Percentiles rank a stretch among this genome's conserved stretches.
These are phyloP conservation scores for Quillaja saponaria DNA, from an alignment of 306 rosid species.

Conservation along the genomic window DNA sequence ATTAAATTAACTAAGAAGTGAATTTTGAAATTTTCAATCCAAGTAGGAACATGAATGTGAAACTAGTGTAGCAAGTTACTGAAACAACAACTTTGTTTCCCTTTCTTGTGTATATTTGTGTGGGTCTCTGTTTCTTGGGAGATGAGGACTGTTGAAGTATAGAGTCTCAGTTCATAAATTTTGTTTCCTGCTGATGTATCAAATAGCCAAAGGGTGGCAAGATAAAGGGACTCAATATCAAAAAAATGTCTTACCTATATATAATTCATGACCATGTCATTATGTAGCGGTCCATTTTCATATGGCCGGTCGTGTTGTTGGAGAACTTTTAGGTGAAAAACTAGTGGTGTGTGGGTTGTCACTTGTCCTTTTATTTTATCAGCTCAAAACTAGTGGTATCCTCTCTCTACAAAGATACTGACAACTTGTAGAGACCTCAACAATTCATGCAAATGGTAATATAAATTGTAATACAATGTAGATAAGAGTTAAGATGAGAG, in stretches of 20 bases:
- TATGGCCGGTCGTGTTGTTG: neutral
- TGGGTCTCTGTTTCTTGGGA: too few relatives aligned
- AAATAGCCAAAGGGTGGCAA: conserved; percentile 19
- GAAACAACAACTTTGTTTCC: neutral
- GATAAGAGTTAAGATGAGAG: neutral
- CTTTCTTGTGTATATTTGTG: too few relatives aligned
- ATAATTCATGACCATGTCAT: conserved; percentile 2
- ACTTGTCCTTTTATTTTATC: neutral
- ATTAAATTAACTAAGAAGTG: conserved; percentile 7
- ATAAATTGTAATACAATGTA: neutral
- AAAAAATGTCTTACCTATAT: neutral
- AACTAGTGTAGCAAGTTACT: neutral
- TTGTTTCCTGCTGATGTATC: neutral
- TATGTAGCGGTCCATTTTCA: conserved; percentile 2
- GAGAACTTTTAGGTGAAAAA: neutral
- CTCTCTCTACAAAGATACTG: too few relatives aligned
- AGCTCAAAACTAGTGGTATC: too few relatives aligned
- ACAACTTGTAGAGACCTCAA: too few relatives aligned
- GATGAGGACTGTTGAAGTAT: too few relatives aligned
- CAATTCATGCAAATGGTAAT: conserved; percentile 1
- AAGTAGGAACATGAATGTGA: neutral
- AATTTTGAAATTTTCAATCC: neutral
- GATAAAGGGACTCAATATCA: conserved; percentile 8
- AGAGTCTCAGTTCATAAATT: too few relatives aligned
- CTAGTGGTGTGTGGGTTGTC: neutral